These are phyloP conservation scores for Crucihimalaya himalaica DNA, from an alignment of 345 rosid species.

Conservation along the genomic window DNA sequence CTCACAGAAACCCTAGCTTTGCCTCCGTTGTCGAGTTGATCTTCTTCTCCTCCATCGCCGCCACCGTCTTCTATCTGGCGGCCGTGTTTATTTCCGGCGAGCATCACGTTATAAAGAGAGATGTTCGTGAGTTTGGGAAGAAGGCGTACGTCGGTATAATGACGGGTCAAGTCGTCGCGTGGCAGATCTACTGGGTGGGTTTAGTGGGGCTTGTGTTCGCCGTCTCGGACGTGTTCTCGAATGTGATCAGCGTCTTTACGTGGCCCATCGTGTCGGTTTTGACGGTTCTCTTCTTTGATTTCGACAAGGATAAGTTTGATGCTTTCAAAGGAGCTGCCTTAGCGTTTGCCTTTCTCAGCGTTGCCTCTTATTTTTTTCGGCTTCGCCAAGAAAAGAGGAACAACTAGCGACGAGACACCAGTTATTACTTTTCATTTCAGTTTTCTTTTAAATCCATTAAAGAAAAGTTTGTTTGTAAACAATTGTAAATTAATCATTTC, in stretches of 20 bases:
- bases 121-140: background rate
- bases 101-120: background rate
- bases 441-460: too few species aligned
- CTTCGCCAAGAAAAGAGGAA: background rate
- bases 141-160: background rate
- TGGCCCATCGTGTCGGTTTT: background rate
- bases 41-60: background rate
- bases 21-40: background rate
- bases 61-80: background rate
- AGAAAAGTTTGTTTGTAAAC: too few species aligned
- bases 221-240: background rate
- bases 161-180: background rate
- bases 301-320: background rate
- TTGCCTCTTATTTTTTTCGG: background rate
- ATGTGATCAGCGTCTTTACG: background rate
- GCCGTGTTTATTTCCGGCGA: background rate
- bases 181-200: background rate
- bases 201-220: background rate
- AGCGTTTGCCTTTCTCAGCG: background rate
- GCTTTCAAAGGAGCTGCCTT: background rate
- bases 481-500: too few species aligned
- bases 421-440: too few species aligned
- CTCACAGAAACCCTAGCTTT: background rate
- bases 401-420: background rate
- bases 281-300: background rate